Conservation (phyloP, 352 stramenopile species). For the Phytophthora agathidicida region DNA sequence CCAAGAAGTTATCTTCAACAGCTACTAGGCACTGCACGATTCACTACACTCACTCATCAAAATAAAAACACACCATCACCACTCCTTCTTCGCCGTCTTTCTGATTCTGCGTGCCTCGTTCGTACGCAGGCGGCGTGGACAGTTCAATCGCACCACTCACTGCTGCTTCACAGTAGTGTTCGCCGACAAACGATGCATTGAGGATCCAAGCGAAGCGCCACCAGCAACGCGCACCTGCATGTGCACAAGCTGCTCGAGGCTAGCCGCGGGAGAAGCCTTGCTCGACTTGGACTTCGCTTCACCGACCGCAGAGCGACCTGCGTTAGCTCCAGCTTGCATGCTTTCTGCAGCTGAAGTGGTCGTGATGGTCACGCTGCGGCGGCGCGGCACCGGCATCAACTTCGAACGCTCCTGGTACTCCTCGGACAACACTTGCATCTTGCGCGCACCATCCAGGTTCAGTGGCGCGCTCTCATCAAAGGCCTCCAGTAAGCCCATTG, state of each 20-base stretch:
- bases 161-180: conserved; percentile 37
- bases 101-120: conserved; percentile 31
- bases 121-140: conserved; percentile 12
- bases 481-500: conserved; percentile 79
- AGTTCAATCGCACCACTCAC: conserved; percentile 19
- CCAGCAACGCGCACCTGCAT: conserved; percentile 84
- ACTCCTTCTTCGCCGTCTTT: conserved; percentile 13
- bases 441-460: conserved; percentile 82
- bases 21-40: conserved; percentile 46
- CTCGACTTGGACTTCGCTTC: conserved; percentile 16
- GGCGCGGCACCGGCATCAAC: conserved; percentile 65
- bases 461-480: conserved; percentile 82
- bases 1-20: conserved; percentile 47
- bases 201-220: conserved; percentile 42
- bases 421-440: conserved; percentile 89
- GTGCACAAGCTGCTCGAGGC: conserved; percentile 83
- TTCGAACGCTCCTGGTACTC: conserved; percentile 89
- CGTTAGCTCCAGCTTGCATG: conserved; percentile 26
- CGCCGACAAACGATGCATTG: conserved; percentile 65
- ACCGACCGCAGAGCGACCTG: conserved; percentile 19
- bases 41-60: conserved; percentile 38
- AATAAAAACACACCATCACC: conserved; percentile 33
- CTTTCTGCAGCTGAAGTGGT: conserved; percentile 50
- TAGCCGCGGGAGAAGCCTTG: conserved; percentile 72
- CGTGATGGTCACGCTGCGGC: conserved; percentile 84